Conservation (phyloP, 805 yeast species). For the Metschnikowia koreensis region DNA sequence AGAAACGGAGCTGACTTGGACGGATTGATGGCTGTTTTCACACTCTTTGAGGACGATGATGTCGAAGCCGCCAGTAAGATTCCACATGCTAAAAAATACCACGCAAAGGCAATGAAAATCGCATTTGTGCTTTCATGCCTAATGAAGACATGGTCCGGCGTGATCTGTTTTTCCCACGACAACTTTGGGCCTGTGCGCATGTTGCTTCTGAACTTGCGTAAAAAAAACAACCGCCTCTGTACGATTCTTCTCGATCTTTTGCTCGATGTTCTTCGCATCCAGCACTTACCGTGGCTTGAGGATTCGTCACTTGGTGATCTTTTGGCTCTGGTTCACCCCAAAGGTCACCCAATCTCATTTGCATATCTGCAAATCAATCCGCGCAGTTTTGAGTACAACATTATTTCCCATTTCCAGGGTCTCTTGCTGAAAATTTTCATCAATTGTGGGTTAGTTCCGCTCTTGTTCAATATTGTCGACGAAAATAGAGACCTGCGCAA, state of each 20-base stretch:
- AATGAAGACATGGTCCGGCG: conserved; percentile 74
- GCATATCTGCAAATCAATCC: conserved; percentile 14
- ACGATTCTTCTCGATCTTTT: conserved; percentile 69
- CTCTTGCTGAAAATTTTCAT: conserved; percentile 56
- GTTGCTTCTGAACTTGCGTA: conserved; percentile 59
- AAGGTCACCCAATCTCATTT: conserved; percentile 14
- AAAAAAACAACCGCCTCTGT: conserved; percentile 55
- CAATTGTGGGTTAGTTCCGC: conserved; percentile 50
- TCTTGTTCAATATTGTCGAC: conserved; percentile 44
- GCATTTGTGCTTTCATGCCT: conserved; percentile 59
- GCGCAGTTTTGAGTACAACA: conserved; percentile 41
- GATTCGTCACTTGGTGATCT: conserved; percentile 15
- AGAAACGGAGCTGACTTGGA: conserved; percentile 63
- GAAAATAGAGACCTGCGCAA: conserved; percentile 44
- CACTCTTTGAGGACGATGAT: conserved; percentile 48
- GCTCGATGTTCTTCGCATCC: conserved; percentile 62
- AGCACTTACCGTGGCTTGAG: conserved; percentile 53
- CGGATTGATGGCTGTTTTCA: conserved; percentile 64
- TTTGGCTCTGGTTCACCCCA: conserved; percentile 10
- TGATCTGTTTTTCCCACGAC: conserved; percentile 59
- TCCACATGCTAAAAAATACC: conserved; percentile 11
- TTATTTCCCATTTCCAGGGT: conserved; percentile 65
- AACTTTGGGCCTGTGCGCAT: conserved; percentile 54
- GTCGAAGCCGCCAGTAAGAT: conserved; percentile 8
- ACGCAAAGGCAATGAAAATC: conserved; percentile 51